Percentiles rank a stretch among this genome's conserved stretches.
These are phyloP conservation scores for Ophiostoma sp. DNA, from an alignment of 2,329 filamentous ascomycete genomes.

Conservation along the genomic window DNA sequence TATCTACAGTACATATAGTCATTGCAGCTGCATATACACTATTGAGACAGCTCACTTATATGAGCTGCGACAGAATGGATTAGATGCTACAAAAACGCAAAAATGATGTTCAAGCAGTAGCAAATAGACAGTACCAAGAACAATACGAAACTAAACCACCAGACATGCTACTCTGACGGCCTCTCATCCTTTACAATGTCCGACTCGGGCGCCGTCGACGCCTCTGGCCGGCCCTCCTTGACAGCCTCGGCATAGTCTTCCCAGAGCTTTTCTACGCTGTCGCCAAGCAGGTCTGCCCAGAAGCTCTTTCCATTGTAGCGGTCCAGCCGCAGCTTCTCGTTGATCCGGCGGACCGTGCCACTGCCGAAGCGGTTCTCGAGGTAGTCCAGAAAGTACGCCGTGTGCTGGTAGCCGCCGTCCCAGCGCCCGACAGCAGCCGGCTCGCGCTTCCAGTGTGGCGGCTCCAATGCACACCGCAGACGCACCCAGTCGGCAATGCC, in stretches of 20 bases:
- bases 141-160: not conserved
- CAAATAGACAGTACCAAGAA: not conserved
- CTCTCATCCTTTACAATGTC: not conserved
- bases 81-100: not conserved
- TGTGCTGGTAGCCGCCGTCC: constrained; percentile 87
- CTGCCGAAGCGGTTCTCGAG: constrained; percentile 62
- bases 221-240: constrained; percentile 24
- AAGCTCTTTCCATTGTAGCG: constrained; percentile 61
- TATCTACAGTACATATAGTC: not conserved
- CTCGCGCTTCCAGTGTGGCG: constrained; percentile 75
- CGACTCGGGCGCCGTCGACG: not conserved
- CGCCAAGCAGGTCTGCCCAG: constrained; percentile 64
- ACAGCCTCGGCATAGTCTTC: constrained; percentile 55
- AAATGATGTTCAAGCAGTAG: not conserved
- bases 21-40: not conserved
- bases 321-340: constrained; percentile 59
- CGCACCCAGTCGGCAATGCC: constrained; percentile 92
- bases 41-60: not conserved
- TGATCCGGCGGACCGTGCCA: constrained; percentile 57
- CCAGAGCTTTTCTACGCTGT: constrained; percentile 66
- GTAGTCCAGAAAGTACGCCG: constrained; percentile 85
- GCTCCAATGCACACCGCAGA: constrained; percentile 63
- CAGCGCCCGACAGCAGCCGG: constrained; percentile 50
- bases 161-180: not conserved
- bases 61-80: not conserved